Conservation (phyloP, 1,139 yeast species). For the Geotrichum restrictum region DNA sequence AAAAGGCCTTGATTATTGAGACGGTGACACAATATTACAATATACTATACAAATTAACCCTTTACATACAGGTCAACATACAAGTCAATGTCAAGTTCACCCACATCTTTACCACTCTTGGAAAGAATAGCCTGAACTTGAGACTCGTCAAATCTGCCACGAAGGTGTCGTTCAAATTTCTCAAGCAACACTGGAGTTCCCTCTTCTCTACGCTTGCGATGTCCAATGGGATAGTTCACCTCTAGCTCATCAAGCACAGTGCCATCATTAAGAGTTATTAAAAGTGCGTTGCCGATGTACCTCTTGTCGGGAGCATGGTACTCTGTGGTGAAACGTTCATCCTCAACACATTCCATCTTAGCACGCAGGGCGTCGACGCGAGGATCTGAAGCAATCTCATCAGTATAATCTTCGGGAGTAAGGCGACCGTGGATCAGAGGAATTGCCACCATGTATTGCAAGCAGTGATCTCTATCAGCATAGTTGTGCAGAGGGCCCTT, state of each 20-base stretch:
- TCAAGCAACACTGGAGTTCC: constrained; percentile 52
- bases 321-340: constrained; percentile 46
- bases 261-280: constrained; percentile 52
- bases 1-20: no score
- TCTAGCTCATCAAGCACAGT: constrained; percentile 50
- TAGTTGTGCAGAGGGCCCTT: constrained; percentile 56
- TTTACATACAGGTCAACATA: constrained; percentile 46
- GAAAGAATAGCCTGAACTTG: constrained; percentile 43
- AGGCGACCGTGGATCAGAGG: constrained; percentile 53
- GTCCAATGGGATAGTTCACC: constrained; percentile 58
- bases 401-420: constrained; percentile 56
- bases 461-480: constrained; percentile 61
- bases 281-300: constrained; percentile 53
- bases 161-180: constrained; percentile 50
- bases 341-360: constrained; percentile 54
- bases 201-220: constrained; percentile 53
- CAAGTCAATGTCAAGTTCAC: constrained; percentile 46
- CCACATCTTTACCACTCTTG: constrained; percentile 39
- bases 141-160: constrained; percentile 43
- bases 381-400: constrained; percentile 49
- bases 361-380: constrained; percentile 50
- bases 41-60: constrained; percentile 24
- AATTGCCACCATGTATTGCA: constrained; percentile 58
- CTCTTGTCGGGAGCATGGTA: constrained; percentile 57
- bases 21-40: no score